Evolutionary conservation across 495 filamentous ascomycete species (phyloP).

Genomic region (Penicillium samsonianum): DNA sequence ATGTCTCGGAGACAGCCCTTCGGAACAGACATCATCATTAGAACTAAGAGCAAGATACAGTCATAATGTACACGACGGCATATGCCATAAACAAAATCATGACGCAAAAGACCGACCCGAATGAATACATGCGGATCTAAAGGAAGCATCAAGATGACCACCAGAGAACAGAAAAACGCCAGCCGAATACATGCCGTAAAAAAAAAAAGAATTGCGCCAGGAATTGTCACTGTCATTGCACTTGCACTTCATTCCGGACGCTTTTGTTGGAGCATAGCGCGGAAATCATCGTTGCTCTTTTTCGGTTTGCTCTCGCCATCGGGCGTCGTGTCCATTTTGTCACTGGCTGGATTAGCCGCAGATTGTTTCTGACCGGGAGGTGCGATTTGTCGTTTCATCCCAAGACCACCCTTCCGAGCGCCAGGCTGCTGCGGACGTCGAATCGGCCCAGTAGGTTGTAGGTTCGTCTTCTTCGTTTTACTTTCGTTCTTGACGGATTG

Average conservation of each 20-base stretch:
- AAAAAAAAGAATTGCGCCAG: conserved; percentile 25
- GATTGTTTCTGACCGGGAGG: conserved; percentile 2
- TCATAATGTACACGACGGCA: conserved; percentile 37
- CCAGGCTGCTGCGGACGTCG: conserved; percentile 59
- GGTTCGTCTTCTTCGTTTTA: conserved; percentile 33
- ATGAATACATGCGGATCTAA: conserved; percentile 14
- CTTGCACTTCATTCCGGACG: conserved; percentile 32
- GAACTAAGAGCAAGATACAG: conserved; percentile 27
- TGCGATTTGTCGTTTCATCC: conserved; percentile 52
- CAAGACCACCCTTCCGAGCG: conserved; percentile 50
- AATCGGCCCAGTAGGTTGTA: conserved; percentile 55
- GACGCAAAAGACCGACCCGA: conserved; percentile 17
- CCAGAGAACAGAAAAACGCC: conserved; percentile 24
- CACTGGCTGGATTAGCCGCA: conserved; percentile 29
- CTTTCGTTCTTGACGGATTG: conserved; percentile 45
- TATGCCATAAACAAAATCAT: conserved; percentile 13
- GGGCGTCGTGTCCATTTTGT: conserved; percentile 38
- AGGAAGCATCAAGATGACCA: conserved; percentile 12
- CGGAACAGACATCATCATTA: conserved; percentile 32
- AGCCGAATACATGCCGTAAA: conserved; percentile 26
- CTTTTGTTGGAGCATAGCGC: conserved; percentile 63
- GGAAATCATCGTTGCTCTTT: conserved; percentile 90
- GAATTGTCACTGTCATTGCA: conserved; percentile 25
- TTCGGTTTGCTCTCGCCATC: conserved; percentile 38
- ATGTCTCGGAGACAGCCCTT: conserved; percentile 13